A percentile compares a stretch with the other conserved stretches of the same genome.
Evolutionary conservation across 352 stramenopile genomes (phyloP).

Genomic region (Globisporangium polare): DNA sequence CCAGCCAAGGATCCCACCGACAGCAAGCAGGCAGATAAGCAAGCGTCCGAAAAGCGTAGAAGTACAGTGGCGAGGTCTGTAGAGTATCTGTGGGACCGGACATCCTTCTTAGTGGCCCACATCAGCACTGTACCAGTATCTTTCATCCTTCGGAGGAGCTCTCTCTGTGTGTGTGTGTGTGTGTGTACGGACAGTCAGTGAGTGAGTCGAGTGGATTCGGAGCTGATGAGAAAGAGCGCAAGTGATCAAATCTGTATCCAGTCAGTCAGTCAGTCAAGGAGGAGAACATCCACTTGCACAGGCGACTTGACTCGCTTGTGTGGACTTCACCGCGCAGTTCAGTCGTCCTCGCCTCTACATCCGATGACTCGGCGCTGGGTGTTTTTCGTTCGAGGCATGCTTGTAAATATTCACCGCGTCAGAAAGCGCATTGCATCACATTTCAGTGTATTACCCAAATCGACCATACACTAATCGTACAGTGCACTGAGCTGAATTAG

Average conservation of each 20-base stretch:
- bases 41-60: too few relatives aligned
- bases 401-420: background rate
- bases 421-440: background rate
- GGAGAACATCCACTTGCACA: background rate
- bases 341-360: slow-evolving; percentile 3
- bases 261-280: background rate
- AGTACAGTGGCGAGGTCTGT: background rate
- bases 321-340: background rate
- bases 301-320: background rate
- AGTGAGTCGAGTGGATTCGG: background rate
- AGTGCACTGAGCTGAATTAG: background rate
- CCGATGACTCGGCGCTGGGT: background rate
- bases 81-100: background rate
- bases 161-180: too few relatives aligned
- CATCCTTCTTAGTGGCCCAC: background rate
- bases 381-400: background rate
- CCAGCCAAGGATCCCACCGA: background rate
- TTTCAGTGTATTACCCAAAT: background rate
- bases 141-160: too few relatives aligned
- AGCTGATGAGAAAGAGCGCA: background rate
- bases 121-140: too few relatives aligned
- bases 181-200: background rate
- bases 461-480: background rate
- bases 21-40: too few relatives aligned
- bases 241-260: background rate